phyloP scores from a whole-genome alignment of 768 basidiomycete species.

The Boletus edulis region DNA sequence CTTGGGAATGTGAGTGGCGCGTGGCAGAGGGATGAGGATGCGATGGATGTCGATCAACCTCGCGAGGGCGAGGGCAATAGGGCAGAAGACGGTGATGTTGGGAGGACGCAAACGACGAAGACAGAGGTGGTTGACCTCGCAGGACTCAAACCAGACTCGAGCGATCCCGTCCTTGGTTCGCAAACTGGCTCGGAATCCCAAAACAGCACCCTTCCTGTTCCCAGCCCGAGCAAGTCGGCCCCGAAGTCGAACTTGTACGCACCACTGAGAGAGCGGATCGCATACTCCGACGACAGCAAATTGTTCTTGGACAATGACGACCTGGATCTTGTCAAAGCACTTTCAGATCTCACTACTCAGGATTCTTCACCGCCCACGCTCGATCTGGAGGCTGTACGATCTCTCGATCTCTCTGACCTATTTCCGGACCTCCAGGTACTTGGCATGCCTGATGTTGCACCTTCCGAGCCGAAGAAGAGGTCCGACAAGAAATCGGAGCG shows the following conservation, averaged over 20 bases:
- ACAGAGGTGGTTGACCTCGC: constrained; percentile 22
- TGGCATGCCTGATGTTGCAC: constrained; percentile 47
- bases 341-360: constrained; percentile 38
- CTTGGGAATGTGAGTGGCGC: constrained; percentile 25
- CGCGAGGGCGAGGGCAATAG: constrained; percentile 30
- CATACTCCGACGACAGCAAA: constrained; percentile 39
- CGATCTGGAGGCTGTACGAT: constrained; percentile 26
- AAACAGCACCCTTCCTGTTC: constrained; percentile 12
- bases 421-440: constrained; percentile 83
- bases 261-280: constrained; percentile 59
- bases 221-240: constrained; percentile 36
- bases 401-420: constrained; percentile 58
- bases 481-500: constrained; percentile 54
- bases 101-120: constrained; percentile 25
- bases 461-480: constrained; percentile 45
- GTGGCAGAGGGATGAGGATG: constrained; percentile 20
- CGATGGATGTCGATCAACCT: constrained; percentile 35
- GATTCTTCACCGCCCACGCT: constrained; percentile 13
- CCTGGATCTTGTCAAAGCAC: constrained; percentile 48
- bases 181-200: constrained; percentile 40
- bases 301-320: constrained; percentile 56
- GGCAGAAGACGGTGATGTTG: neutral
- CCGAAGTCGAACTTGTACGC: constrained; percentile 47
- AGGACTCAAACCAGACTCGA: constrained; percentile 56
- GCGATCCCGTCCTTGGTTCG: constrained; percentile 49